phyloP scores from a whole-genome alignment of 441 rosid genomes.

The Arabidopsis hybrid region DNA sequence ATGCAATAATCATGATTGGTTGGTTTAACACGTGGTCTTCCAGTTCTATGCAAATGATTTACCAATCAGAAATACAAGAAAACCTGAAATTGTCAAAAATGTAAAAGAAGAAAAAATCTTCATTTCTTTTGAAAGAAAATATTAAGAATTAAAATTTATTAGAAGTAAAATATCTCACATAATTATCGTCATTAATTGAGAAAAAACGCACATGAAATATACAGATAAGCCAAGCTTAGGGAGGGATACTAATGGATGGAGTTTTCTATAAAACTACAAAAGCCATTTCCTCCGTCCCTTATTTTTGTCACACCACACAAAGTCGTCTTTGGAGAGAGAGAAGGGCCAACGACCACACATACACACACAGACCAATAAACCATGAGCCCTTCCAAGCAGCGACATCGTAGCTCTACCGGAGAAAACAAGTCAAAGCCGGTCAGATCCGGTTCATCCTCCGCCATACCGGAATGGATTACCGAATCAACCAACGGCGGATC shows the following conservation, averaged over 20 bases:
- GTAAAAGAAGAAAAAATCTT: background rate
- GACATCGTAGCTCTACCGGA: constrained; percentile 49
- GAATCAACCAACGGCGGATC: constrained; percentile 78
- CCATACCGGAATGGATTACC: constrained; percentile 62
- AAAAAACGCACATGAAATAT: constrained; percentile 32
- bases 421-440: constrained; percentile 36
- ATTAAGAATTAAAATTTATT: background rate
- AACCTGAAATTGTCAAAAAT: background rate
- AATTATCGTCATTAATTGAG: constrained; percentile 21
- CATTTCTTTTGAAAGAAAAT: background rate
- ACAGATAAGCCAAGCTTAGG: constrained; percentile 8
- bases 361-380: constrained; percentile 10
- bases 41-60: constrained; percentile 2
- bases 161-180: background rate
- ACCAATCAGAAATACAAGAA: constrained; percentile 10
- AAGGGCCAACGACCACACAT: constrained; percentile 24
- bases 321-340: constrained; percentile 17
- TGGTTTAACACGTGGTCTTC: constrained; percentile 8
- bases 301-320: constrained; percentile 31
- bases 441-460: constrained; percentile 42
- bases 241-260: constrained; percentile 1
- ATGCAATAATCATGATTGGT: constrained; percentile 27
- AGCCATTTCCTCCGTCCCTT: constrained; percentile 35
- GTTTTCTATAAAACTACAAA: constrained; percentile 31
- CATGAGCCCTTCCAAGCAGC: constrained; percentile 67